A percentile compares a stretch with the other conserved stretches of the same genome.
Evolutionary conservation across 2,329 filamentous ascomycete genomes (phyloP).

Genomic region (Aspergillus pseudoviridinutans): DNA sequence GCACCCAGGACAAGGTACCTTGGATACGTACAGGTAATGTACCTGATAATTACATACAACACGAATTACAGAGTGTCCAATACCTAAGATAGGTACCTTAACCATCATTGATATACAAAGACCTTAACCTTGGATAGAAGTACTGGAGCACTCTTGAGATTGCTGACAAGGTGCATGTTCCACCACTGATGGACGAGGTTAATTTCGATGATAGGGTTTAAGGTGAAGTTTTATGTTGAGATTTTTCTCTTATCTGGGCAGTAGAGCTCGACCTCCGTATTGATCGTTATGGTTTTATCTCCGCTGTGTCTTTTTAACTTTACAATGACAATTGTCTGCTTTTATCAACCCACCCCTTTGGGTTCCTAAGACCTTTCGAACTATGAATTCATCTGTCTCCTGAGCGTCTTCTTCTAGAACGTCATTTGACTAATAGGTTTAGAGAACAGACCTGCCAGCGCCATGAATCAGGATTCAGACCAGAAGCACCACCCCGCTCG

Average conservation of each 20-base stretch:
- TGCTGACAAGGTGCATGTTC: not conserved
- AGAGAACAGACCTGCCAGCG: slow-evolving; percentile 3
- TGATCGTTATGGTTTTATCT: not conserved
- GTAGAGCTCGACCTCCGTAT: not conserved
- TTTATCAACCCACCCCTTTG: not conserved
- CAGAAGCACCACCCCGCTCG: slow-evolving; percentile 13
- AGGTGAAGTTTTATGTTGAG: not conserved
- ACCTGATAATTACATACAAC: not conserved
- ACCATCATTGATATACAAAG: not conserved
- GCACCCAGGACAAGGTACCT: not conserved
- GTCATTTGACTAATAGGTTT: not conserved
- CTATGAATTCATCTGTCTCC: not conserved
- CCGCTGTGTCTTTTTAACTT: not conserved
- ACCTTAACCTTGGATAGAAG: not conserved
- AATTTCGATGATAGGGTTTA: not conserved
- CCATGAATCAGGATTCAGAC: slow-evolving; percentile 27
- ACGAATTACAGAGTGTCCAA: not conserved
- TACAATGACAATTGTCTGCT: not conserved
- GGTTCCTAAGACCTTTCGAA: not conserved
- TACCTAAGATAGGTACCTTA: not conserved
- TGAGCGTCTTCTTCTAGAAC: not conserved
- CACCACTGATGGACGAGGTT: not conserved
- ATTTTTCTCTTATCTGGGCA: not conserved
- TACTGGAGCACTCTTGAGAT: not conserved
- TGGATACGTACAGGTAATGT: not conserved